Base-by-base conservation (phyloP, 352 stramenopile species). In the Pythium folliculosum region DNA sequence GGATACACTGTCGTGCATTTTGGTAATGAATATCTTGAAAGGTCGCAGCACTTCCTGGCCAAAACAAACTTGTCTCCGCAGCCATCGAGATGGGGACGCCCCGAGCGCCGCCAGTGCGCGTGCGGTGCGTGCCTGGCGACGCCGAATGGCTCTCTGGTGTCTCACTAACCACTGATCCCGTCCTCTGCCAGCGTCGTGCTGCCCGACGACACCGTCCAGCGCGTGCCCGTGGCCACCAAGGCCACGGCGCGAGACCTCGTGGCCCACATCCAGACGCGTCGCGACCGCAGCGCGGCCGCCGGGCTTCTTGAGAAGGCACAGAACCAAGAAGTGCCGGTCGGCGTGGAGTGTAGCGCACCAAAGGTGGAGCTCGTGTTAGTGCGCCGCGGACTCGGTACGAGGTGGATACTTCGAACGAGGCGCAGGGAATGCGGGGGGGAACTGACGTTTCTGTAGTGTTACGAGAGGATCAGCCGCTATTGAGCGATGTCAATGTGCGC, bases 101-200 rank as follows among this genome's bases (percentile, higher is more conserved):
- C 23, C 56, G 22, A 38, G 32, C 48, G 8, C 8, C 27, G 7
- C 57, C 16, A 16, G 32, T 17, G 19, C 13, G 8, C 30, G 61
- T 68, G 38, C 55, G 63, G 54, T 65, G 21, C 32, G 61, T 59
- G 35, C 27, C 25, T 10, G 30, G 8, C 32, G 35, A 40, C 35
- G 8, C 35, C 30, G 5, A 4, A 8, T 25, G 5, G 4, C 25
- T 21, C 43, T 50, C 30, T 32, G 1, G 23, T 21, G 19, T 47
- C 37, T 17, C 27, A 47, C 40, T 32, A 32, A 32, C 27, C 27
- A 5, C 8, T 47, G 2, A 8, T 3, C 40, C 40, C 5, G 5
- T 19, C n/a, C 10, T 3, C 40, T 47, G 1, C 40, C 32, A 71
- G 65, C 13, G 35, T 71, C 38, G 57, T 71, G n/a, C 49, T 71